Percentiles rank a stretch among this genome's conserved stretches.
Evolutionary conservation across 2,329 filamentous ascomycete genomes (phyloP).

Genomic region (Metarhizium anisopliae): DNA sequence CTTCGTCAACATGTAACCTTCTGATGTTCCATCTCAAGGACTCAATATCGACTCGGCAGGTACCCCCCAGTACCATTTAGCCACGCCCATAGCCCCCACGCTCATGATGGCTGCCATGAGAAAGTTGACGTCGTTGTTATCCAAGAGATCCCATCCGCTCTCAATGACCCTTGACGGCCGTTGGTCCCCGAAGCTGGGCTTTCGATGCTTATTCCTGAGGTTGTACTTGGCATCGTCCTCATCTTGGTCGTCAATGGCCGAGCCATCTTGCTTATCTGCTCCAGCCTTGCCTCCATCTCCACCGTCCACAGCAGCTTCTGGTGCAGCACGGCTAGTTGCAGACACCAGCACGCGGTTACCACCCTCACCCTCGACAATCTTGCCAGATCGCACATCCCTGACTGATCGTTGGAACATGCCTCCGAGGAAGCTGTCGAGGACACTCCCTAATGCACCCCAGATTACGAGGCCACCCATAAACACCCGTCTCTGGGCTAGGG

Average conservation of each 20-base stretch:
- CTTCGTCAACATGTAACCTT: not conserved
- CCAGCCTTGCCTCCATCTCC: constrained; percentile 26
- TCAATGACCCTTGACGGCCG: constrained; percentile 56
- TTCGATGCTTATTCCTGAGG: constrained; percentile 38
- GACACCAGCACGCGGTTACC: constrained; percentile 51
- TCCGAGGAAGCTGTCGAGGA: constrained; percentile 82
- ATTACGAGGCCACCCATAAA: constrained; percentile 52
- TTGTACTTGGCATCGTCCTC: constrained; percentile 37
- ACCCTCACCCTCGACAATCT: constrained; percentile 80
- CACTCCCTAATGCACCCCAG: constrained; percentile 70
- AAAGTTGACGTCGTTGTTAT: constrained; percentile 95
- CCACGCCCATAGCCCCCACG: constrained; percentile 61
- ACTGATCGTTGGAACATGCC: constrained; percentile 81
- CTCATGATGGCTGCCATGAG: constrained; percentile 83
- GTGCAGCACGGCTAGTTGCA: constrained; percentile 5
- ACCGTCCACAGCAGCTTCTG: not conserved
- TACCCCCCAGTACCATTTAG: constrained; percentile 51
- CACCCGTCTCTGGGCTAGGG: constrained; percentile 30
- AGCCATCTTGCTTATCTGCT: constrained; percentile 24
- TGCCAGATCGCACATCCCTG: constrained; percentile 71
- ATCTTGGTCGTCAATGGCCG: constrained; percentile 26
- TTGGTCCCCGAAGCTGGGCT: constrained; percentile 43
- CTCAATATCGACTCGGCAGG: constrained; percentile 30
- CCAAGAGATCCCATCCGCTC: constrained; percentile 64
- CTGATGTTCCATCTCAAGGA: not conserved